These are phyloP conservation scores for Cucurbita moschata DNA, from an alignment of 306 rosid genomes.

Conservation along the genomic window DNA sequence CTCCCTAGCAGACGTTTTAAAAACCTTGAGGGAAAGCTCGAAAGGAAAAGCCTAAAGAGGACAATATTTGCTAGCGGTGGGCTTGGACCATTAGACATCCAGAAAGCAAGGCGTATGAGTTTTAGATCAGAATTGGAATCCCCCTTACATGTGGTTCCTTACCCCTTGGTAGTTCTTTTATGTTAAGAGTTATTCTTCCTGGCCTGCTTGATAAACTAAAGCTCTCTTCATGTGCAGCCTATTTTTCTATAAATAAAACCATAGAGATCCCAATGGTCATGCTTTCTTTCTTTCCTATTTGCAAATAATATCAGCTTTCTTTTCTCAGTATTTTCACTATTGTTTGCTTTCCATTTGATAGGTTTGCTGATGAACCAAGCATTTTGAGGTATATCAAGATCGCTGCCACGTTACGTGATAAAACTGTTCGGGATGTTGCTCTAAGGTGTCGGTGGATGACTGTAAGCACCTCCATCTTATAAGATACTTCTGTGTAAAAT, in stretches of 20 bases:
- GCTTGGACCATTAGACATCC: too few relatives aligned
- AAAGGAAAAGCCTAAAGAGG: too few relatives aligned
- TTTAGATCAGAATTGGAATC: background rate
- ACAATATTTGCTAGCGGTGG: too few relatives aligned
- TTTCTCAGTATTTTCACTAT: constrained; percentile 12
- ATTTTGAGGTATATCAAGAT: constrained; percentile 91
- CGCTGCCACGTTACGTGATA: constrained; percentile 75
- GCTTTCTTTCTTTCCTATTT: background rate
- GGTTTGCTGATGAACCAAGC: constrained; percentile 81
- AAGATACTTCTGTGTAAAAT: background rate
- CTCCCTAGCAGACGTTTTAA: too few relatives aligned
- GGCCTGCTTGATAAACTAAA: background rate
- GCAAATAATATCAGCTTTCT: background rate
- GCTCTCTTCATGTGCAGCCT: background rate
- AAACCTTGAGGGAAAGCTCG: too few relatives aligned
- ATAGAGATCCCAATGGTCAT: too few relatives aligned
- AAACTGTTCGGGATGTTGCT: constrained; percentile 98
- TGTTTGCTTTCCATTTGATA: constrained; percentile 13
- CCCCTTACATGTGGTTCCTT: background rate
- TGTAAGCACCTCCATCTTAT: constrained; percentile 41
- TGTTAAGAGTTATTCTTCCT: background rate
- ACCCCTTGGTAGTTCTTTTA: background rate
- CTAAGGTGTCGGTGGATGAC: constrained; percentile 99
- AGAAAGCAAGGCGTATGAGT: background rate
- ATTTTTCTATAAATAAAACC: too few relatives aligned